phyloP scores from a whole-genome alignment of 345 rosid species.

The Euphorbia tirucalli region DNA sequence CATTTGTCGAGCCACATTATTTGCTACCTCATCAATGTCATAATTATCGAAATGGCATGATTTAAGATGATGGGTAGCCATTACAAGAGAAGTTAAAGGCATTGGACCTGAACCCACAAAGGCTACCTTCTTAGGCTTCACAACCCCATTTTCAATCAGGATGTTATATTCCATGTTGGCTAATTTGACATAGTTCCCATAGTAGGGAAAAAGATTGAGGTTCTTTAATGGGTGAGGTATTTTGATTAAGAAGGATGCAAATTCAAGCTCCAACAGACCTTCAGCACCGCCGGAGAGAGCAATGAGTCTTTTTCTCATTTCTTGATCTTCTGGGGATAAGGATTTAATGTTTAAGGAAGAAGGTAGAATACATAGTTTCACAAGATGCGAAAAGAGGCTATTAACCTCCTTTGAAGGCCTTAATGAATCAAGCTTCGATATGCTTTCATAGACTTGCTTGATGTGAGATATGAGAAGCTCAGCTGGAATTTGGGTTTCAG shows the following conservation, averaged over 20 bases:
- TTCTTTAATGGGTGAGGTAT: conserved; percentile 26
- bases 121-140: conserved; percentile 36
- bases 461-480: conserved; percentile 23
- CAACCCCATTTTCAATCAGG: conserved; percentile 23
- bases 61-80: conserved; percentile 40
- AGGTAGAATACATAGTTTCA: conserved; percentile 25
- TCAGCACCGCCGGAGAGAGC: conserved; percentile 34
- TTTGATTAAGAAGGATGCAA: conserved; percentile 30
- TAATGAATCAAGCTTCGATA: conserved; percentile 29
- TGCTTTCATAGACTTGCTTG: conserved; percentile 20
- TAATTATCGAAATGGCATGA: conserved; percentile 33
- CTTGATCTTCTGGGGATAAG: conserved; percentile 18
- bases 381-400: conserved; percentile 27
- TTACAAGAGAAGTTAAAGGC: conserved; percentile 41
- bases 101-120: conserved; percentile 47
- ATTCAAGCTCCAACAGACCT: conserved; percentile 39
- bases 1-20: conserved; percentile 24
- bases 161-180: conserved; percentile 29
- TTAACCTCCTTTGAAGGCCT: conserved; percentile 31
- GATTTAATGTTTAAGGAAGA: conserved; percentile 22
- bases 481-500: conserved; percentile 9
- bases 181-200: conserved; percentile 38
- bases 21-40: conserved; percentile 36
- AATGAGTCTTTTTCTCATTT: conserved; percentile 31
- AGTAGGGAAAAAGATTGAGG: conserved; percentile 37